phyloP scores from a whole-genome alignment of 768 basidiomycete species.

The Amanita polypyramis region DNA sequence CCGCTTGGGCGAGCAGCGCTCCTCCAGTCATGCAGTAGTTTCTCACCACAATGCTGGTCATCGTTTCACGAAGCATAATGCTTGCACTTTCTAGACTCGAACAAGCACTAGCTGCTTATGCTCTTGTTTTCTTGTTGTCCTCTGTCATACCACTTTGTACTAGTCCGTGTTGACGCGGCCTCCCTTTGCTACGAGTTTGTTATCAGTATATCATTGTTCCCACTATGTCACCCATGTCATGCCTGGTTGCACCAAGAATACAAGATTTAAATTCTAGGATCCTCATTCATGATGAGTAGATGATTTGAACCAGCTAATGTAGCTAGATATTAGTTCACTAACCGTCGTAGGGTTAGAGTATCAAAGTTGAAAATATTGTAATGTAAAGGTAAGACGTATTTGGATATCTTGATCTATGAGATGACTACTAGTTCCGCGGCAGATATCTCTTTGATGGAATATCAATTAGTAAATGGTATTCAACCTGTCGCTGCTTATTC shows the following conservation, averaged over 20 bases:
- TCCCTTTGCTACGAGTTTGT: not conserved
- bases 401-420: not conserved
- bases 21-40: not conserved
- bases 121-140: not conserved
- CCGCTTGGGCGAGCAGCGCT: not conserved
- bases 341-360: no score
- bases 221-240: no score
- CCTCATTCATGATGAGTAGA: no score
- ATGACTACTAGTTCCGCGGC: not conserved
- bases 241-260: not conserved
- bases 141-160: not conserved
- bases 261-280: not conserved
- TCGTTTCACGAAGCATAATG: constrained; percentile 1
- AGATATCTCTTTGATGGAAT: not conserved
- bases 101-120: not conserved
- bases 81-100: not conserved
- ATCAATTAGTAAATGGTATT: no score
- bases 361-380: no score
- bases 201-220: not conserved
- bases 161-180: not conserved
- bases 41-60: not conserved
- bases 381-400: no score
- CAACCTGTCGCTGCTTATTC: no score
- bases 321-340: no score
- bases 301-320: no score